A percentile compares a stretch with the other conserved stretches of the same genome.
Conservation (phyloP, 1,284 basidiomycete genomes). For the Xerocomus minutiporus region DNA sequence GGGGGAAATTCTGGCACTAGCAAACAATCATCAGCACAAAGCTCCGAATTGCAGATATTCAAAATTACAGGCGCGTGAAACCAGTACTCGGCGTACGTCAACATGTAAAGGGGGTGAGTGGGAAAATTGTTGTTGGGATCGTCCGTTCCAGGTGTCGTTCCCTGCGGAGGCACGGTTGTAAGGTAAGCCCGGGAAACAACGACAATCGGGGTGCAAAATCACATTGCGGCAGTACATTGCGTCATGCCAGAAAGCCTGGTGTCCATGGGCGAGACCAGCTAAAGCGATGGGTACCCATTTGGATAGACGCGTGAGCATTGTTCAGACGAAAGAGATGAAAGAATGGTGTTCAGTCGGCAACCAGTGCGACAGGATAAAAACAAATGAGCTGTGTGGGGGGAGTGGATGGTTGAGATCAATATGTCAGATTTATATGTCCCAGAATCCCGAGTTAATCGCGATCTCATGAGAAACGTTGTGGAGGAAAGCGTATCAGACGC, state of each 20-base stretch:
- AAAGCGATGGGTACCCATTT: slow-evolving; percentile 12
- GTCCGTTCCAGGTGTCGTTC: background rate
- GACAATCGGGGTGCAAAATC: background rate
- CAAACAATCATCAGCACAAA: slow-evolving; percentile 1
- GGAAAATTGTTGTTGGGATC: background rate
- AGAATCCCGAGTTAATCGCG: background rate
- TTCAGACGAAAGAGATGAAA: background rate
- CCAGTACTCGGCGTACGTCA: slow-evolving; percentile 6
- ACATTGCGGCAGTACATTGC: slow-evolving; percentile 13
- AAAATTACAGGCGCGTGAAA: slow-evolving; percentile 4
- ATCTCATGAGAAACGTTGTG: background rate
- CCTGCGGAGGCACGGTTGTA: slow-evolving; percentile 4
- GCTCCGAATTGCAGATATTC: background rate
- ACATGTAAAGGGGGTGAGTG: background rate
- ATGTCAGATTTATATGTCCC: slow-evolving; percentile 9
- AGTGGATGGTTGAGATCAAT: background rate
- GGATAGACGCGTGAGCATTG: slow-evolving; percentile 4
- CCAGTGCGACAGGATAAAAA: slow-evolving; percentile 7
- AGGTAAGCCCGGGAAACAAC: slow-evolving; percentile 1
- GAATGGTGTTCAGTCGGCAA: slow-evolving; percentile 1
- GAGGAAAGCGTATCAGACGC: no score
- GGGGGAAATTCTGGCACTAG: slow-evolving; percentile 6
- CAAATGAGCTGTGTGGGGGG: background rate
- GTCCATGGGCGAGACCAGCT: slow-evolving; percentile 11
- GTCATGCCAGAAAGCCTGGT: background rate